Percentiles rank a stretch among this genome's conserved stretches.
Conservation (phyloP, 2,329 filamentous ascomycete species). For the Aspergillus quadrilineatus region DNA sequence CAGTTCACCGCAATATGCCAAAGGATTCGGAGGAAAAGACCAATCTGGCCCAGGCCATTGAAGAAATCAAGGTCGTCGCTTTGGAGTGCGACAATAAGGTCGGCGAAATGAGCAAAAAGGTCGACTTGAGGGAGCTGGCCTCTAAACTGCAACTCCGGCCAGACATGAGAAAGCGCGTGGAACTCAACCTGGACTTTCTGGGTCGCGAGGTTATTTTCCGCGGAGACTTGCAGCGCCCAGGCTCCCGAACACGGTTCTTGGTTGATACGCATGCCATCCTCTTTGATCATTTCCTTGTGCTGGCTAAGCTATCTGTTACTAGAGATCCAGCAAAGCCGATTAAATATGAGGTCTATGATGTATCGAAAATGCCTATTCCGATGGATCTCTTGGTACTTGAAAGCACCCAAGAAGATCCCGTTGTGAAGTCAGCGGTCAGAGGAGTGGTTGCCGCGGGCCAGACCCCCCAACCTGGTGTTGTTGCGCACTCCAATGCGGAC, state of each 20-base stretch:
- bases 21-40: slow-evolving; percentile 85
- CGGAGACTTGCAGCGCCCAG: slow-evolving; percentile 85
- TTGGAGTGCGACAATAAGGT: slow-evolving; percentile 89
- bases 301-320: slow-evolving; percentile 73
- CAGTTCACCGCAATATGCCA: slow-evolving; percentile 78
- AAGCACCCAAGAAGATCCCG: slow-evolving; percentile 85
- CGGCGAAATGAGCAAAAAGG: slow-evolving; percentile 87
- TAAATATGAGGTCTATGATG: slow-evolving; percentile 82
- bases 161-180: slow-evolving; percentile 77
- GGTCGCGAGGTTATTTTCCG: slow-evolving; percentile 85
- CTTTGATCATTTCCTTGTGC: slow-evolving; percentile 93
- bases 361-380: slow-evolving; percentile 90
- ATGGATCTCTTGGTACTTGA: slow-evolving; percentile 95
- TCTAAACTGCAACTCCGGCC: slow-evolving; percentile 80
- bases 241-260: slow-evolving; percentile 85
- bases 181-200: slow-evolving; percentile 89
- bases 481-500: slow-evolving; percentile 65
- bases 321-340: slow-evolving; percentile 68
- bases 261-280: slow-evolving; percentile 90
- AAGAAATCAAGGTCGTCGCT: slow-evolving; percentile 87
- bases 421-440: slow-evolving; percentile 75
- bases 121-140: slow-evolving; percentile 80
- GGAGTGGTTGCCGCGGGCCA: slow-evolving; percentile 61
- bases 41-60: slow-evolving; percentile 78
- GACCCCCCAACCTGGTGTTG: slow-evolving; percentile 51